A percentile compares a stretch with the other conserved stretches of the same genome.
Conservation (phyloP, 495 filamentous ascomycete species). For the Podospora comata region DNA sequence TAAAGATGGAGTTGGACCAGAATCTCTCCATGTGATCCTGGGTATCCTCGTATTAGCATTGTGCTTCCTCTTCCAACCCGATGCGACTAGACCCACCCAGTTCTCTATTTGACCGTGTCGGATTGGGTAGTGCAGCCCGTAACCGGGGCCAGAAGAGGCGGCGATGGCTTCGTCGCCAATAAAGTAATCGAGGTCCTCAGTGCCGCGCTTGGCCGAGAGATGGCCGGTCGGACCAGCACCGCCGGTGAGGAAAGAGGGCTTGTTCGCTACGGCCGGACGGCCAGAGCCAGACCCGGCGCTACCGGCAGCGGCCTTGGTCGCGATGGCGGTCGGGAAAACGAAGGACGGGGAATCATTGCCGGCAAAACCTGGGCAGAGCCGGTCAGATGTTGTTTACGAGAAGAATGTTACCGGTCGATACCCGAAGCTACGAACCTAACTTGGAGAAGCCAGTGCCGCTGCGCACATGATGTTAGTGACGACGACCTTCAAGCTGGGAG, state of each 20-base stretch:
- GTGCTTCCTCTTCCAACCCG: neutral
- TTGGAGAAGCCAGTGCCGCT: conserved; percentile 99
- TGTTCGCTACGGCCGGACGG: conserved; percentile 84
- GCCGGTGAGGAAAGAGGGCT: conserved; percentile 91
- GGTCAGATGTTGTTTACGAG: conserved; percentile 12
- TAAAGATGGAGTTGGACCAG: conserved; percentile 99
- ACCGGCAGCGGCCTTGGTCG: conserved; percentile 78
- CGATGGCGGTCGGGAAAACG: conserved; percentile 98
- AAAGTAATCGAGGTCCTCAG: conserved; percentile 97
- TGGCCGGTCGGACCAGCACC: conserved; percentile 77
- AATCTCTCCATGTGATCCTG: conserved; percentile 98
- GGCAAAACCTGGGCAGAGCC: conserved; percentile 71
- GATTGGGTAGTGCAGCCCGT: conserved; percentile 95
- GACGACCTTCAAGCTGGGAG: conserved; percentile 10
- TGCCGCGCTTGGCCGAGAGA: conserved; percentile 87
- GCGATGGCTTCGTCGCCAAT: conserved; percentile 94
- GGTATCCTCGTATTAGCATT: conserved; percentile 23
- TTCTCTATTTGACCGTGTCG: conserved; percentile 97
- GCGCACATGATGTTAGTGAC: conserved; percentile 29
- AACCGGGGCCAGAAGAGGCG: conserved; percentile 80
- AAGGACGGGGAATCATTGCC: conserved; percentile 99
- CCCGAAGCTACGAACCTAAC: conserved; percentile 62
- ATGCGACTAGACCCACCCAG: conserved; percentile 58
- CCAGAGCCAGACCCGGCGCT: conserved; percentile 75
- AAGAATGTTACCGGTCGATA: neutral